Conservation (phyloP, 2,329 filamentous ascomycete species). For the Fusarium nodosum region DNA sequence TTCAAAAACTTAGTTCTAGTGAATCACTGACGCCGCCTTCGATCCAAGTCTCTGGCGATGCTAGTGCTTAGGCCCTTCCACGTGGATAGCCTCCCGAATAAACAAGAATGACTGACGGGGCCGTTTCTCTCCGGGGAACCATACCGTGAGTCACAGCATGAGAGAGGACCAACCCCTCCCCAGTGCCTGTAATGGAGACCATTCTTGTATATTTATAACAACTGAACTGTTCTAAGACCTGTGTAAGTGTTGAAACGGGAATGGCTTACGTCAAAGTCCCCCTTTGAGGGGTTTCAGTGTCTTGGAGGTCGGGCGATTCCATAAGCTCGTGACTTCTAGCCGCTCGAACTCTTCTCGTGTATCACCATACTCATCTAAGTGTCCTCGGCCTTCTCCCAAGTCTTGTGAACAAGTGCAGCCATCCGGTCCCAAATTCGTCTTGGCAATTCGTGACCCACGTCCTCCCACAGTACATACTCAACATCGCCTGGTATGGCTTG, state of each 20-base stretch:
- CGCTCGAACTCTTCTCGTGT: neutral
- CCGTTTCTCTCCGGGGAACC: neutral
- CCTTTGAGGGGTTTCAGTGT: rapidly evolving
- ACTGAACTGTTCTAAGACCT: neutral
- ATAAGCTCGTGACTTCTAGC: neutral
- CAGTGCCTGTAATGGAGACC: neutral
- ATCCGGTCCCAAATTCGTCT: constrained; percentile 27
- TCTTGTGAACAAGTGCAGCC: constrained; percentile 8
- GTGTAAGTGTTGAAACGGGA: neutral
- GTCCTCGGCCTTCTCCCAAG: constrained; percentile 24
- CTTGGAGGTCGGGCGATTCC: neutral
- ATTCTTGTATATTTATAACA: neutral
- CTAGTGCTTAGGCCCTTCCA: neutral
- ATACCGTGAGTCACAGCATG: neutral
- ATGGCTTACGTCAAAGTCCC: neutral
- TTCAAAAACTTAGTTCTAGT: neutral
- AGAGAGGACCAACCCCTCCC: neutral
- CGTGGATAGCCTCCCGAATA: neutral
- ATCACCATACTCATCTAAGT: neutral
- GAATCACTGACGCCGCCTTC: constrained; percentile 2
- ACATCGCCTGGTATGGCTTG: constrained; percentile 40
- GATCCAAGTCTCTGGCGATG: too few species aligned
- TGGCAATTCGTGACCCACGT: constrained; percentile 44
- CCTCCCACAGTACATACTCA: constrained; percentile 43
- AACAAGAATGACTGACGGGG: neutral